A percentile compares a stretch with the other conserved stretches of the same genome.
Evolutionary conservation across 805 yeast species (phyloP).

Genomic region (Ogataea salicorniae): DNA sequence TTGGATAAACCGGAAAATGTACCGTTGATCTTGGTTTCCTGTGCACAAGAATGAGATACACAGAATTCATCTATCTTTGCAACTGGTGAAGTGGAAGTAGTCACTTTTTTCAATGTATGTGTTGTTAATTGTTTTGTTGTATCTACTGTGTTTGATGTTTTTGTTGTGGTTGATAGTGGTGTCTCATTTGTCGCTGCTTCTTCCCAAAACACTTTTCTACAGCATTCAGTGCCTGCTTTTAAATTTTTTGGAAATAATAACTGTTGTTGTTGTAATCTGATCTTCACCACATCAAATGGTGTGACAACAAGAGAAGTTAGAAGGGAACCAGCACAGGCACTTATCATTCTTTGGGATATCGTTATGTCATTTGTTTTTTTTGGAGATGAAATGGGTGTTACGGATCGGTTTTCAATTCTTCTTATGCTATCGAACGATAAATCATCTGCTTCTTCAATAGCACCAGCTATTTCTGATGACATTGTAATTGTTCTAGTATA

Average conservation of each 20-base stretch:
- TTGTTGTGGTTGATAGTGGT: neutral
- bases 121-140: neutral
- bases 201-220: constrained; percentile 35
- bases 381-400: neutral
- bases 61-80: constrained; percentile 30
- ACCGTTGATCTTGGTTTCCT: constrained; percentile 45
- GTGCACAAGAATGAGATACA: constrained; percentile 35
- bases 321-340: constrained; percentile 74
- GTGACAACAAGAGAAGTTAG: constrained; percentile 70
- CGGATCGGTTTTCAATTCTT: neutral
- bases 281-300: constrained; percentile 76
- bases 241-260: constrained; percentile 39
- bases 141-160: too few species aligned
- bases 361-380: constrained; percentile 29
- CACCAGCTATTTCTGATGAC: constrained; percentile 37
- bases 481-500: constrained; percentile 27
- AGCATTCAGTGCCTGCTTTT: constrained; percentile 27
- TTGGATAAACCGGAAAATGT: constrained; percentile 69
- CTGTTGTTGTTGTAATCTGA: constrained; percentile 74
- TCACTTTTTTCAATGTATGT: constrained; percentile 19
- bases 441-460: constrained; percentile 31
- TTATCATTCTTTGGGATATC: constrained; percentile 60
- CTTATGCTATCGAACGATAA: neutral
- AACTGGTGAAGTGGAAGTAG: neutral
- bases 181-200: constrained; percentile 4